Conservation (phyloP, 2,329 filamentous ascomycete species). For the Diplodia mutila region DNA sequence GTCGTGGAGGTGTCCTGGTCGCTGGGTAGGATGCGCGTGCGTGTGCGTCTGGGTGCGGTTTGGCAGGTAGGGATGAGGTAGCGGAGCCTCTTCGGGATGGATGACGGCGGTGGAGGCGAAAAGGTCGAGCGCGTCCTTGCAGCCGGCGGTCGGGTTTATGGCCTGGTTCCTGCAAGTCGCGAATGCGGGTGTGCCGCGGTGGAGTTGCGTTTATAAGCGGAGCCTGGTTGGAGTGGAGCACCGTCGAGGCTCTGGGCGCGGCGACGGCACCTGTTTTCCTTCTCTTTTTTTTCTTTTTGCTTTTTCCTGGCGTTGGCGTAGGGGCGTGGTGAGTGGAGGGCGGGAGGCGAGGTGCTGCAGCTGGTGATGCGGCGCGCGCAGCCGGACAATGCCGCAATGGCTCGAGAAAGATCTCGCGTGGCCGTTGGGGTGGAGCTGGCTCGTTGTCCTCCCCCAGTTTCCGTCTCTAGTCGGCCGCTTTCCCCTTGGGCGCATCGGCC, state of each 20-base stretch:
- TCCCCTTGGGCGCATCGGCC: conserved; percentile 17
- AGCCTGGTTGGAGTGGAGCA: not conserved
- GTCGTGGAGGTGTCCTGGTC: not conserved
- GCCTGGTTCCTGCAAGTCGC: not conserved
- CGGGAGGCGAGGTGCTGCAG: not conserved
- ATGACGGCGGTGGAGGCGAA: not conserved
- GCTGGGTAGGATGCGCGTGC: conserved; percentile 8
- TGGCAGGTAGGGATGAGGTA: not conserved
- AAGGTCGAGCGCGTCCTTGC: not conserved
- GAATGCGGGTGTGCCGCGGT: not conserved
- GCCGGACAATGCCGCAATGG: conserved; percentile 9
- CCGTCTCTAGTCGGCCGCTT: not conserved
- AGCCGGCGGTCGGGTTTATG: not conserved
- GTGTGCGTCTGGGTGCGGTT: not conserved
- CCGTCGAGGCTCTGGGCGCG: not conserved
- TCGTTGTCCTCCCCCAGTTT: not conserved
- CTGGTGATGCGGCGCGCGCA: not conserved
- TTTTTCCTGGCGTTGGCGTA: not conserved
- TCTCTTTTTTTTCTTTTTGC: not conserved
- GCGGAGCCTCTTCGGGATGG: not conserved
- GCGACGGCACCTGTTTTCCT: not conserved
- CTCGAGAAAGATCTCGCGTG: conserved; percentile 1
- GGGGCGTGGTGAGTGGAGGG: not conserved
- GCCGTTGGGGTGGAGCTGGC: not conserved
- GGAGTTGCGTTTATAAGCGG: conserved; percentile 8